Base-by-base conservation (phyloP, 768 basidiomycete species). In the Cystobasidiopsis lactophilus region DNA sequence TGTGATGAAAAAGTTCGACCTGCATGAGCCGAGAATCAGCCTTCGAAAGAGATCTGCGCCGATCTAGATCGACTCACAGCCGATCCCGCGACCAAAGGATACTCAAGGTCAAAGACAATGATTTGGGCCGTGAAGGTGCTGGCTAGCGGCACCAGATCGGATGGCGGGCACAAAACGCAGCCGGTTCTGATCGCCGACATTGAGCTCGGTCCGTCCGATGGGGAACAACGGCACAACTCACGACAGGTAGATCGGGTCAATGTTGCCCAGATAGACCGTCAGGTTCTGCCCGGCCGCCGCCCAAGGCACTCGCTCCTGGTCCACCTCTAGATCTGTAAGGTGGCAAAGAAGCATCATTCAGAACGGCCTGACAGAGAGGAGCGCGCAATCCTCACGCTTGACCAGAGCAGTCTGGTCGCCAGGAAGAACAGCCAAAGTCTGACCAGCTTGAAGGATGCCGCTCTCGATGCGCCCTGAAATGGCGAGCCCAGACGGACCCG, bases 1-100 rank as follows among this genome's bases (percentile, higher is more conserved):
- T 89, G 63, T 98, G 89, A 63, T 93, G 85, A 68, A 85, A 96
- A 11, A 98, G 69, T 65, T 98, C 93, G 41, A 96, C 74, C 85
- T 84, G 60, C 4, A 10, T n/a, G n/a, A n/a, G n/a, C n/a, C n/a
- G n/a, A n/a, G n/a, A n/a, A n/a, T n/a, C 33, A 51, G 23, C 40
- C 23, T 33, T 53, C 33, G 24, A 44, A 24, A 27, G 5, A 10
- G 26, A 38, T 19, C n/a, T 16, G 46, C 21, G 31, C 31, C 35
- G 39, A 29, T 18, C 21, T 2, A 18, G 35, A 29, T 19, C 30
- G 14, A 50, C 73, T 57, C 65, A 88, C 88, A 39, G 84, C 79
- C 58, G 85, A 73, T 38, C 93, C 93, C 1, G 77, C 72, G 11
- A 79, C 85, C 57, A 98, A 81, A 0, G 93, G 93, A 44, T 83